These are phyloP conservation scores for Sphaerobolus stellatus DNA, from an alignment of 1,284 basidiomycete species.

Conservation along the genomic window DNA sequence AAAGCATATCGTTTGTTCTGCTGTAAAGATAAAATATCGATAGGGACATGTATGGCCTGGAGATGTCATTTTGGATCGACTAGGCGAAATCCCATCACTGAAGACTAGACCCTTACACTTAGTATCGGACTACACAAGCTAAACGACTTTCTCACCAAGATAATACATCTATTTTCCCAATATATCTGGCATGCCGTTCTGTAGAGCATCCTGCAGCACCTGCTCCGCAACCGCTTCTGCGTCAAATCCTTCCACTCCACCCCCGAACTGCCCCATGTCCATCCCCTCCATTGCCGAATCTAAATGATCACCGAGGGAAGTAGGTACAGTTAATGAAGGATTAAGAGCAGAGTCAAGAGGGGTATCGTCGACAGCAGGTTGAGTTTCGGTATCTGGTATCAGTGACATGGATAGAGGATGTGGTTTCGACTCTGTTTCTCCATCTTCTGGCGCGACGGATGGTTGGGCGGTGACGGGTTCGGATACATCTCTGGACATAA, in stretches of 20 bases:
- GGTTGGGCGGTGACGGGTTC: slow-evolving; percentile 23
- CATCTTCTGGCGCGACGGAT: slow-evolving; percentile 6
- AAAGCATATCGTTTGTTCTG: too few relatives aligned
- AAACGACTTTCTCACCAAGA: too few relatives aligned
- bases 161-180: slow-evolving; percentile 5
- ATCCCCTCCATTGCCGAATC: slow-evolving; percentile 7
- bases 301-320: slow-evolving; percentile 1
- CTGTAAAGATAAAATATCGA: too few relatives aligned
- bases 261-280: slow-evolving; percentile 8
- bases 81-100: too few relatives aligned
- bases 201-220: slow-evolving; percentile 8
- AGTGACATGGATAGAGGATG: slow-evolving; percentile 46
- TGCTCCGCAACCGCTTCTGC: slow-evolving; percentile 8
- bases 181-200: slow-evolving; percentile 11
- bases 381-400: slow-evolving; percentile 34
- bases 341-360: slow-evolving; percentile 8
- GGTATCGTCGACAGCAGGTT: slow-evolving; percentile 23
- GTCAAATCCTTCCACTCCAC: slow-evolving; percentile 10
- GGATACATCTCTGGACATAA: slow-evolving; percentile 35
- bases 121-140: too few relatives aligned
- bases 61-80: too few relatives aligned
- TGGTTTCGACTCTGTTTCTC: slow-evolving; percentile 18
- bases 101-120: too few relatives aligned
- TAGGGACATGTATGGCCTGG: too few relatives aligned
- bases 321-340: slow-evolving; percentile 3